Conservation (phyloP, 2,329 filamentous ascomycete species). For the Neofusicoccum cordaticola region DNA sequence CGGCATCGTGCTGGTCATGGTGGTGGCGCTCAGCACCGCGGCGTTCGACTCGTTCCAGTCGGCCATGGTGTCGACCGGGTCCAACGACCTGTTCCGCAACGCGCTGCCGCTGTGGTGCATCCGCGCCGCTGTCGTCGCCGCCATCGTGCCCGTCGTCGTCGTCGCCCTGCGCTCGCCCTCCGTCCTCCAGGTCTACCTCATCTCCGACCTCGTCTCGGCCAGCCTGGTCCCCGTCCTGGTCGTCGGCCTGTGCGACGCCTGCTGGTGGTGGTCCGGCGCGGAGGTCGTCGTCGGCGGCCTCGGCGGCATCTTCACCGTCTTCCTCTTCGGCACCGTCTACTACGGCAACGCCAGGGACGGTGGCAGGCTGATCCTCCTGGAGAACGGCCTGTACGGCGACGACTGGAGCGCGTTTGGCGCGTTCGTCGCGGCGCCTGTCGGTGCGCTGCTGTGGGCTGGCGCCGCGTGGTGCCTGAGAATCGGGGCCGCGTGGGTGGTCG, state of each 20-base stretch:
- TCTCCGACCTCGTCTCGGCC: constrained; percentile 75
- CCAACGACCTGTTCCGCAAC: constrained; percentile 83
- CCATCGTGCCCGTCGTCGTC: constrained; percentile 73
- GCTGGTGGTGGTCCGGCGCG: constrained; percentile 74
- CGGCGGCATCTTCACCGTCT: constrained; percentile 75
- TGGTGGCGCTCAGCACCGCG: constrained; percentile 70
- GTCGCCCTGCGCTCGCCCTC: constrained; percentile 71
- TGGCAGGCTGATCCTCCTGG: constrained; percentile 66
- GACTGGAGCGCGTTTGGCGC: constrained; percentile 81
- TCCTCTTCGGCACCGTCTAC: constrained; percentile 75
- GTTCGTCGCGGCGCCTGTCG: constrained; percentile 75
- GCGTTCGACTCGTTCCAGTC: constrained; percentile 79
- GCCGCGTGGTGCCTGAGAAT: constrained; percentile 61
- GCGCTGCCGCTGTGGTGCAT: constrained; percentile 73
- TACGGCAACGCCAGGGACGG: constrained; percentile 64
- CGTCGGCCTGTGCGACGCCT: constrained; percentile 64
- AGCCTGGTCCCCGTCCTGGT: constrained; percentile 72
- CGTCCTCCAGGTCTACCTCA: constrained; percentile 78
- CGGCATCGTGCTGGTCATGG: constrained; percentile 77
- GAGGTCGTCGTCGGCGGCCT: constrained; percentile 77
- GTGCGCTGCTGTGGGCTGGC: constrained; percentile 69
- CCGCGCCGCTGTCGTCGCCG: constrained; percentile 63
- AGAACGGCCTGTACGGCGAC: constrained; percentile 69
- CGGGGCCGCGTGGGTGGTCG: constrained; percentile 54
- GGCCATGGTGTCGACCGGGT: constrained; percentile 80